Percentiles rank a stretch among this genome's conserved stretches.
These are phyloP conservation scores for Coemansia sp. DNA, from an alignment of 192 early-diverging fungal genomes.

Conservation along the genomic window DNA sequence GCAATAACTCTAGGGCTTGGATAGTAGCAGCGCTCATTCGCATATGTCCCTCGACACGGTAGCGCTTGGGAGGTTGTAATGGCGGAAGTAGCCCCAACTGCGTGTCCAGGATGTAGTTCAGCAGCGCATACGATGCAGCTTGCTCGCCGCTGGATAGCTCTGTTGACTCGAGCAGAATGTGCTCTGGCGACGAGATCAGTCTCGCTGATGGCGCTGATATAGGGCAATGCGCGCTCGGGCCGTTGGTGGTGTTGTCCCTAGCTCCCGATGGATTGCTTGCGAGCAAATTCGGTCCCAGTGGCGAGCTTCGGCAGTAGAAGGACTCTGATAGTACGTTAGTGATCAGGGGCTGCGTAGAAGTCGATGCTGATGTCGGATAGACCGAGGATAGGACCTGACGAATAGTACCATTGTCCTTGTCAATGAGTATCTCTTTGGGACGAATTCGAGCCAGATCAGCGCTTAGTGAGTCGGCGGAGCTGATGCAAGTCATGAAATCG, in stretches of 20 bases:
- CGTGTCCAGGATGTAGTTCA: slow-evolving; percentile 76
- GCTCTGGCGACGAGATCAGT: slow-evolving; percentile 26
- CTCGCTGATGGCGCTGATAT: slow-evolving; percentile 28
- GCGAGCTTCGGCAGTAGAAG: slow-evolving; percentile 8
- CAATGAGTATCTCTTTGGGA: slow-evolving; percentile 81
- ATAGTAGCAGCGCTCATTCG: slow-evolving; percentile 83
- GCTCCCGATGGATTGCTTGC: background rate
- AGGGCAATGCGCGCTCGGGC: slow-evolving; percentile 4
- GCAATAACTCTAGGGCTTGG: slow-evolving; percentile 75
- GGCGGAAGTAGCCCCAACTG: slow-evolving; percentile 67
- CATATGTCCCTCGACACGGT: slow-evolving; percentile 63
- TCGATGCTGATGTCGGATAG: slow-evolving; percentile 15
- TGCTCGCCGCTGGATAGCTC: slow-evolving; percentile 43
- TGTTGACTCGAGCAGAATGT: slow-evolving; percentile 37
- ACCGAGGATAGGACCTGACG: slow-evolving; percentile 8
- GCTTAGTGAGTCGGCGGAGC: slow-evolving; percentile 54
- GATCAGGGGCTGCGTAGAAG: slow-evolving; percentile 16
- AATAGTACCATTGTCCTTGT: slow-evolving; percentile 19
- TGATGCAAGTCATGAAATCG: slow-evolving; percentile 76
- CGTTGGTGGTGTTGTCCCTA: background rate
- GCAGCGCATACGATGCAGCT: slow-evolving; percentile 54
- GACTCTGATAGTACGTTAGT: slow-evolving; percentile 13
- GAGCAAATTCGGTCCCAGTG: background rate
- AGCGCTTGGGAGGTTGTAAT: slow-evolving; percentile 66
- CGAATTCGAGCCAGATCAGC: slow-evolving; percentile 82